A percentile compares a stretch with the other conserved stretches of the same genome.
Conservation (phyloP, 805 yeast genomes). For the Wickerhamiella hasegawae region DNA sequence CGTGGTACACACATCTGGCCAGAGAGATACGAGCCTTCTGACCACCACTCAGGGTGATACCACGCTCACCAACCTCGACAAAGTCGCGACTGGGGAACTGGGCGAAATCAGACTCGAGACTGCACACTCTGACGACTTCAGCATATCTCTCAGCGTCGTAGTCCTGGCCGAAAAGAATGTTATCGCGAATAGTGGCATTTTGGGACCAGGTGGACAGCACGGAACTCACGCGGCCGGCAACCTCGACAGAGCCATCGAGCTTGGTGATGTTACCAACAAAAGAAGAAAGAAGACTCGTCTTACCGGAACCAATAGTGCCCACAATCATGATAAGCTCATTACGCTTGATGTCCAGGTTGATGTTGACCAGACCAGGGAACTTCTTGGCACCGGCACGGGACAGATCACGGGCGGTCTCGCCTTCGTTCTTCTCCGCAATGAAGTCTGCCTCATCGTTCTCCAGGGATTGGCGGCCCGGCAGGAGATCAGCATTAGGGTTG, state of each 20-base stretch:
- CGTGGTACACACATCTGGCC: slow-evolving; percentile 66
- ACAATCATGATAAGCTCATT: slow-evolving; percentile 66
- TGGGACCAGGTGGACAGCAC: slow-evolving; percentile 75
- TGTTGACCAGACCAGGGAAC: slow-evolving; percentile 32
- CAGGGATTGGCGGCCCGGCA: too few species aligned
- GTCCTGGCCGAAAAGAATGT: slow-evolving; percentile 51
- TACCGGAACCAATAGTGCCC: slow-evolving; percentile 74
- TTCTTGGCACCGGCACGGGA: slow-evolving; percentile 14
- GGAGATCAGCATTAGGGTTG: background rate
- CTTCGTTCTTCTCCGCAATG: slow-evolving; percentile 4
- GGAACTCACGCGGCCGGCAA: slow-evolving; percentile 36
- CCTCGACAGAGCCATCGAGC: slow-evolving; percentile 32
- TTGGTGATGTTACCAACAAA: slow-evolving; percentile 56
- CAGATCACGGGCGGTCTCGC: slow-evolving; percentile 3
- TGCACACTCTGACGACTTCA: slow-evolving; percentile 44
- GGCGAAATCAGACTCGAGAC: slow-evolving; percentile 47
- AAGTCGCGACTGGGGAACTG: slow-evolving; percentile 56
- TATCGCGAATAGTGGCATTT: slow-evolving; percentile 60
- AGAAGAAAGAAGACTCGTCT: slow-evolving; percentile 55
- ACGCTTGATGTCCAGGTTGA: slow-evolving; percentile 37
- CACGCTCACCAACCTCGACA: slow-evolving; percentile 71
- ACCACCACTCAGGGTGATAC: slow-evolving; percentile 79
- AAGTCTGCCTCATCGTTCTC: slow-evolving; percentile 1
- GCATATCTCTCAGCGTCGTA: slow-evolving; percentile 37
- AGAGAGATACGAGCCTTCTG: slow-evolving; percentile 75